Percentiles rank a stretch among this genome's conserved stretches.
Conservation (phyloP, 2,329 filamentous ascomycete species). For the Seiridium cupressi region DNA sequence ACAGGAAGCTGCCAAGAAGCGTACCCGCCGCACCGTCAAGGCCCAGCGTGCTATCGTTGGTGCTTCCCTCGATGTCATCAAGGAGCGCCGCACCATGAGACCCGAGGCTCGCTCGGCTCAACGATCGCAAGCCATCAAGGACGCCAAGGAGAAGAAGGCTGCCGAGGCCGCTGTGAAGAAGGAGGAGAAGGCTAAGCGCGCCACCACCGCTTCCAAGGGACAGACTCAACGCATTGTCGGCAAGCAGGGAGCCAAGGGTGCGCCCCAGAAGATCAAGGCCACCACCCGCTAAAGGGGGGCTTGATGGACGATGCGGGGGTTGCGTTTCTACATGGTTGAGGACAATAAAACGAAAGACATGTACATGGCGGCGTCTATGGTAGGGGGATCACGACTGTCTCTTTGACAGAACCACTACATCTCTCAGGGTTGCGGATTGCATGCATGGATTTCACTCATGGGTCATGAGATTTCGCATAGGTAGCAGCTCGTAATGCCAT, state of each 20-base stretch:
- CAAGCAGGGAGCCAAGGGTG: conserved; percentile 97
- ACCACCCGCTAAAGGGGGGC: conserved; percentile 71
- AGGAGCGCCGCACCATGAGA: conserved; percentile 93
- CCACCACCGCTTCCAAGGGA: conserved; percentile 71
- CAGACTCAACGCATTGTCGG: conserved; percentile 78
- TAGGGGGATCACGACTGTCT: conserved; percentile 27
- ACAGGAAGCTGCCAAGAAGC: conserved; percentile 99
- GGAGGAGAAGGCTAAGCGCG: conserved; percentile 97
- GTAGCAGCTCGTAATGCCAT: conserved; percentile 28
- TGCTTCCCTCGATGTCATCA: conserved; percentile 99
- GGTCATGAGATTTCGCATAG: conserved; percentile 25
- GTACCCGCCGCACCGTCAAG: conserved; percentile 97
- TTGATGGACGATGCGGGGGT: conserved; percentile 13
- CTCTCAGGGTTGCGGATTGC: conserved; percentile 25
- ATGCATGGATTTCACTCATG: conserved; percentile 25
- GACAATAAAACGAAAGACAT: conserved; percentile 14
- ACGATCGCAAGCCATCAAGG: conserved; percentile 87
- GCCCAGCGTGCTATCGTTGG: conserved; percentile 98
- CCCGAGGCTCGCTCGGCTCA: conserved; percentile 94
- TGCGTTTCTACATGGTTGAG: conserved; percentile 15
- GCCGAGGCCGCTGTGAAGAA: conserved; percentile 90
- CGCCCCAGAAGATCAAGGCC: conserved; percentile 79
- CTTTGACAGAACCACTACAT: conserved; percentile 20
- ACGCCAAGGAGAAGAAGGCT: conserved; percentile 98
- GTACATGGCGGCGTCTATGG: conserved; percentile 32